phyloP scores from a whole-genome alignment of 441 rosid genomes.

The Codiaeum variegatum region DNA sequence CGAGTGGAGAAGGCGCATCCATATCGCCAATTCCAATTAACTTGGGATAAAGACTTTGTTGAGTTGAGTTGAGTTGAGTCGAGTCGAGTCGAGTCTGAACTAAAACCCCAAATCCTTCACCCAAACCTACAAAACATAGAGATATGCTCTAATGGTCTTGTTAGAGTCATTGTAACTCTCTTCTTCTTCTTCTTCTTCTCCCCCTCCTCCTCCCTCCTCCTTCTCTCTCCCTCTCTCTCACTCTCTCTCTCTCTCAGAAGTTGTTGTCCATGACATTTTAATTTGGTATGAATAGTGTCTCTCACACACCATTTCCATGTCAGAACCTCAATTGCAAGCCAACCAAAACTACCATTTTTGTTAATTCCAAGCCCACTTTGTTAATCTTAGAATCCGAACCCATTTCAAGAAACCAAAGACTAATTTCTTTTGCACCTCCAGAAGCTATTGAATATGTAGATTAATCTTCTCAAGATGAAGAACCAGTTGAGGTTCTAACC shows the following conservation, averaged over 20 bases:
- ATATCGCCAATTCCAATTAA: too few species aligned
- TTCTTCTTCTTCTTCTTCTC: background rate
- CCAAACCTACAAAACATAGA: constrained; percentile 22
- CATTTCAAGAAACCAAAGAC: constrained; percentile 33
- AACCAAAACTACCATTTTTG: constrained; percentile 17
- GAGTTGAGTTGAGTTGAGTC: too few species aligned
- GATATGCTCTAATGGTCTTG: constrained; percentile 8
- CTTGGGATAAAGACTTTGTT: too few species aligned
- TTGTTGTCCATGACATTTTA: constrained; percentile 55
- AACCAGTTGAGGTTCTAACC: constrained; percentile 22
- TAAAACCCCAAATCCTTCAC: constrained; percentile 35
- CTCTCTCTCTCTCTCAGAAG: constrained; percentile 16
- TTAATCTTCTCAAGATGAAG: constrained; percentile 9
- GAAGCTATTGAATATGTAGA: constrained; percentile 36
- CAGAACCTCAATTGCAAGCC: constrained; percentile 22
- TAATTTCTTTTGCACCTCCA: constrained; percentile 36
- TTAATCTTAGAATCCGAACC: constrained; percentile 21
- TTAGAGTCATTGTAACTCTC: background rate
- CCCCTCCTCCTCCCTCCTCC: constrained; percentile 19
- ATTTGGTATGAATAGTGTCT: constrained; percentile 28
- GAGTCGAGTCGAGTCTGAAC: too few species aligned
- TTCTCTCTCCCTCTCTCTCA: constrained; percentile 4
- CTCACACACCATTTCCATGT: constrained; percentile 29
- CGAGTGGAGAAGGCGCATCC: too few species aligned
- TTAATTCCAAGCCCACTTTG: constrained; percentile 4